Evolutionary conservation across 169 alveolate genomes (phyloP).

Genomic region (Babesia gibsoni): DNA sequence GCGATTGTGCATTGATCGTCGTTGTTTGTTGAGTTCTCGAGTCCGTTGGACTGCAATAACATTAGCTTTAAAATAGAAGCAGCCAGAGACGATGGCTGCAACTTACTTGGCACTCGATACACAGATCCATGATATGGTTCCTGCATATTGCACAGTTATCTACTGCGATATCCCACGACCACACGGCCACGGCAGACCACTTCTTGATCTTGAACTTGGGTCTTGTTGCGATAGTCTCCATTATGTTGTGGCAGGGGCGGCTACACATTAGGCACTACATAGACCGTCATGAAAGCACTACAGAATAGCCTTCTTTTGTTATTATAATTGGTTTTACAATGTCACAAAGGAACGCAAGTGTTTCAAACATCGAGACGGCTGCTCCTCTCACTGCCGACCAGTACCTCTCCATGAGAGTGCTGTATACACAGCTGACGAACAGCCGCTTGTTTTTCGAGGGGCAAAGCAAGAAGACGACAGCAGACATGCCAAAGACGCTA

Average conservation of each 20-base stretch:
- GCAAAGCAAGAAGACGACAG: slow-evolving; percentile 16
- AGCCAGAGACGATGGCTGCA: slow-evolving; percentile 61
- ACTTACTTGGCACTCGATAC: slow-evolving; percentile 96
- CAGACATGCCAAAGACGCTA: slow-evolving; percentile 7
- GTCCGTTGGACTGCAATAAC: slow-evolving; percentile 38
- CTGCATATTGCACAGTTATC: slow-evolving; percentile 99
- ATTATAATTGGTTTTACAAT: too few relatives aligned
- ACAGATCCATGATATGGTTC: slow-evolving; percentile 96
- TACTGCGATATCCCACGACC: slow-evolving; percentile 98
- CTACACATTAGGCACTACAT: slow-evolving; percentile 16
- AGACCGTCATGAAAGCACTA: too few relatives aligned
- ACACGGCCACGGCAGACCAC: slow-evolving; percentile 98
- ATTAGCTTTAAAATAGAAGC: slow-evolving; percentile 20
- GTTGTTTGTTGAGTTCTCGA: slow-evolving; percentile 43
- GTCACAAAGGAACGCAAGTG: slow-evolving; percentile 12
- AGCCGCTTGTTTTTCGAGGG: slow-evolving; percentile 2
- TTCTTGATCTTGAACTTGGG: slow-evolving; percentile 77
- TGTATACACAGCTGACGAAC: slow-evolving; percentile 35
- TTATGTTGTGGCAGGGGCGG: background rate
- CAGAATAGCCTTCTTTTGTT: too few relatives aligned
- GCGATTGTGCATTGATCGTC: slow-evolving; percentile 96
- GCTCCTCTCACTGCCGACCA: slow-evolving; percentile 48
- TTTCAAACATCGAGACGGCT: slow-evolving; percentile 42
- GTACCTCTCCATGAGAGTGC: slow-evolving; percentile 3
- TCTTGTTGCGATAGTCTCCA: slow-evolving; percentile 12